phyloP scores from a whole-genome alignment of 1,284 basidiomycete species.

The Marasmius tenuissimus region DNA sequence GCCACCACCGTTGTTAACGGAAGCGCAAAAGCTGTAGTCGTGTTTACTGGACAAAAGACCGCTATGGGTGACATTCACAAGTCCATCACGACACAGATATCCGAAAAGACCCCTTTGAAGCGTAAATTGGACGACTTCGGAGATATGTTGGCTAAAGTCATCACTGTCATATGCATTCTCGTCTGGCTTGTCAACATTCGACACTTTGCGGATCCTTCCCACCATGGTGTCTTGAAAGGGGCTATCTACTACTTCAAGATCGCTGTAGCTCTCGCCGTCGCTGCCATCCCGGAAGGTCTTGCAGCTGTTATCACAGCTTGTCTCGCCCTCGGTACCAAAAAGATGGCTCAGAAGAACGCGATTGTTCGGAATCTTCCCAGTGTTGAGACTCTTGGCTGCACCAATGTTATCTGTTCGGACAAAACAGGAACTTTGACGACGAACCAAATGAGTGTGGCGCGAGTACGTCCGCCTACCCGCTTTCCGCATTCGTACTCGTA shows the following conservation, averaged over 20 bases:
- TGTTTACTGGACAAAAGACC: conserved; percentile 82
- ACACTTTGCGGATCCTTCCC: conserved; percentile 91
- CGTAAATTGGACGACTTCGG: conserved; percentile 96
- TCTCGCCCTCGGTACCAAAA: conserved; percentile 92
- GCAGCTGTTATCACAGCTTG: conserved; percentile 97
- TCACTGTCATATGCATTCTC: conserved; percentile 91
- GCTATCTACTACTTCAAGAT: conserved; percentile 99
- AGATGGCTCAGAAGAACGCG: conserved; percentile 97
- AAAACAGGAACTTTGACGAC: conserved; percentile 96
- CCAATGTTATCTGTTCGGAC: conserved; percentile 96
- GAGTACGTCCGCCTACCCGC: conserved; percentile 40
- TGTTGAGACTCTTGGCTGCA: conserved; percentile 94
- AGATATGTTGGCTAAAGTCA: conserved; percentile 94
- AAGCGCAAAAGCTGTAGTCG: conserved; percentile 80
- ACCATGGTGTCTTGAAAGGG: conserved; percentile 86
- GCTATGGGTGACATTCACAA: conserved; percentile 96
- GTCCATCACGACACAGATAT: conserved; percentile 86
- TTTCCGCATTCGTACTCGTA: not conserved
- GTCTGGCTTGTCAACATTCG: conserved; percentile 96
- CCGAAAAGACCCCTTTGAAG: conserved; percentile 93
- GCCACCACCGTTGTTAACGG: conserved; percentile 95
- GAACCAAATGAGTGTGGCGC: conserved; percentile 94
- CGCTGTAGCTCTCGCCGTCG: conserved; percentile 93
- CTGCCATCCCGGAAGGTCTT: conserved; percentile 94
- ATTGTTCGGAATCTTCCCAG: conserved; percentile 95